Conservation (phyloP, 441 rosid genomes). For the Jatropha multifida region DNA sequence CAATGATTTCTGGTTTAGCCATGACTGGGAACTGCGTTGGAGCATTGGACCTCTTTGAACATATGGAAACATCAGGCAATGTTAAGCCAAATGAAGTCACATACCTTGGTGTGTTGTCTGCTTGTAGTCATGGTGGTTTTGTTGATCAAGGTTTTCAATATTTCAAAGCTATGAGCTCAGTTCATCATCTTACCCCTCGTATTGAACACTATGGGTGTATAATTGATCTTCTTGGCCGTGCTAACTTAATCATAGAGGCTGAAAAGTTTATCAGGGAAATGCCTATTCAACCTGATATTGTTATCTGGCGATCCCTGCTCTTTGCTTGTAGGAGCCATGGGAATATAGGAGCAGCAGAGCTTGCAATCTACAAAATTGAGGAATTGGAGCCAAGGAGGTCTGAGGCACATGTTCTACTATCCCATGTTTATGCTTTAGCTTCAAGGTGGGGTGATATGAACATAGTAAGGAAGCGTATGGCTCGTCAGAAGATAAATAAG, state of each 20-base stretch:
- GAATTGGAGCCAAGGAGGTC: constrained; percentile 17
- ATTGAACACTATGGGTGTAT: constrained; percentile 28
- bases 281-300: constrained; percentile 26
- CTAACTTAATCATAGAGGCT: constrained; percentile 23
- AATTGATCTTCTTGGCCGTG: constrained; percentile 32
- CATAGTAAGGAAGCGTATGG: constrained; percentile 6
- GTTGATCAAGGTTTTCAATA: constrained; percentile 13
- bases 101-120: constrained; percentile 24
- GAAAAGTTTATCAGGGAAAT: constrained; percentile 21
- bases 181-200: constrained; percentile 17
- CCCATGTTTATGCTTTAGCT: constrained; percentile 19
- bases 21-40: constrained; percentile 20
- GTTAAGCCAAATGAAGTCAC: constrained; percentile 27
- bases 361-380: constrained; percentile 13
- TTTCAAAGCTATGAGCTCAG: constrained; percentile 20
- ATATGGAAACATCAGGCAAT: constrained; percentile 17
- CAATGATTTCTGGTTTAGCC: constrained; percentile 28
- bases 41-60: constrained; percentile 19
- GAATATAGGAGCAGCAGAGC: constrained; percentile 25
- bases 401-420: constrained; percentile 9
- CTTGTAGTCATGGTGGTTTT: constrained; percentile 28
- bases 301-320: constrained; percentile 28
- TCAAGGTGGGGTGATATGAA: constrained; percentile 24
- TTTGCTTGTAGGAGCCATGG: constrained; percentile 22
- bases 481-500: constrained; percentile 13